Evolutionary conservation across 1,284 basidiomycete species (phyloP), one percentile per base, ranked within the genome.

Genomic region (Trichosporon ovoides): DNA sequence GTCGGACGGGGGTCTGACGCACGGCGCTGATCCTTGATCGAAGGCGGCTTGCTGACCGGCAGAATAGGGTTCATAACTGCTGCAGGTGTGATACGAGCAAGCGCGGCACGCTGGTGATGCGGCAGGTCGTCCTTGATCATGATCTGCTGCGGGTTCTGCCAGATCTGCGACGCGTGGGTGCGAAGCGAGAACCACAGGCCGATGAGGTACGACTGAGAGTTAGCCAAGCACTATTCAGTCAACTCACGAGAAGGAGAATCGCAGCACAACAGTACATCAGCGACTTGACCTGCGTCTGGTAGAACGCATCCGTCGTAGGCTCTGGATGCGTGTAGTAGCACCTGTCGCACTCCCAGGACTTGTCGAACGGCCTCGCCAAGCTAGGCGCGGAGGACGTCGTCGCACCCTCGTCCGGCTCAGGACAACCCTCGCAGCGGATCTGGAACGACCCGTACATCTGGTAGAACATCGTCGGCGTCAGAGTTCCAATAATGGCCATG

Each of bases 171-270:
- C 3, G 96, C 96, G 74, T 99, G 96, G 0, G 96, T 99, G 48
- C 93, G 88, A n/a, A 99, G 84, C 48, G 95, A 98, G 81, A 98
- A 99, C 96, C 96, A 98, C 0, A 98, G 81, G 35, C 96, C 96
- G 59, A 98, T 86, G 48, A 96, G 83, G 77, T 99, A 99, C 0
- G 96, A 97, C 91, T 96, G 64, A n/a, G 50, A n/a, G 50, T 55
- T 22, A 58, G 58, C 33, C 16, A 5, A 12, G n/a, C 12, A 10
- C 4, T 7, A 20, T 13, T 33, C 3, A 9, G 16, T 12, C 6
- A 18, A 83, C 91, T 78, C 69, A 96, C 92, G 56, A 98, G 84
- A 31, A 98, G 77, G 28, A 99, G 83, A 58, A 98, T 83, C 16
- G 78, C 83, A 1, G 96, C 93, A 74, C 96, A 98, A 68, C 91